A percentile compares a stretch with the other conserved stretches of the same genome.
These are phyloP conservation scores for Nicotiana otophora DNA, from an alignment of 257 asterid genomes.

Conservation along the genomic window DNA sequence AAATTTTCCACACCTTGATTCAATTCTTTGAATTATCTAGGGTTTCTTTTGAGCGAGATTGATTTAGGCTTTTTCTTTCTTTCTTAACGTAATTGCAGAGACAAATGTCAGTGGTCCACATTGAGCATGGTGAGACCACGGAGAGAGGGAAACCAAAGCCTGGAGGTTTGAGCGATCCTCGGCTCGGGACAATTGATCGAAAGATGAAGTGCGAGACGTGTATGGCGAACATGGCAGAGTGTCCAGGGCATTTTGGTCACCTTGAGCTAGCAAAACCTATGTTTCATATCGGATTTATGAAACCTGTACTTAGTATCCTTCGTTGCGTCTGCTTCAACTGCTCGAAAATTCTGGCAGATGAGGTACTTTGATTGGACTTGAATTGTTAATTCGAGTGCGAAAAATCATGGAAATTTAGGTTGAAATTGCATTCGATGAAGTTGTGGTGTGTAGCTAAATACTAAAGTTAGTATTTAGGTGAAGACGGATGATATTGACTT, in stretches of 20 bases:
- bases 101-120: conserved; percentile 97
- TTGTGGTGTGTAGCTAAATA: background rate
- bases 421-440: background rate
- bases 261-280: conserved; percentile 97
- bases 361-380: conserved; percentile 41
- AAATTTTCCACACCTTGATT: conserved; percentile 7
- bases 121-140: conserved; percentile 94
- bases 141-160: conserved; percentile 95
- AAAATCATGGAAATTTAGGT: background rate
- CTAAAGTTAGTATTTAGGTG: background rate
- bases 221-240: conserved; percentile 98
- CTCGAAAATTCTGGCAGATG: conserved; percentile 89
- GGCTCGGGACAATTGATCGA: conserved; percentile 91
- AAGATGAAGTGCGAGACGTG: conserved; percentile 97
- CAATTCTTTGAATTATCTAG: background rate
- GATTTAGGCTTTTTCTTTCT: background rate
- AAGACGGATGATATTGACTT: background rate
- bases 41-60: conserved; percentile 7
- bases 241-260: conserved; percentile 98
- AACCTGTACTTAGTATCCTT: conserved; percentile 78
- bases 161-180: conserved; percentile 84
- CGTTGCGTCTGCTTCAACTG: conserved; percentile 96
- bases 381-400: background rate
- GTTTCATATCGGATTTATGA: conserved; percentile 95
- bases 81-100: conserved; percentile 43